phyloP scores from a whole-genome alignment of 1,139 yeast genomes.

The Lodderomyces parapsilosis region DNA sequence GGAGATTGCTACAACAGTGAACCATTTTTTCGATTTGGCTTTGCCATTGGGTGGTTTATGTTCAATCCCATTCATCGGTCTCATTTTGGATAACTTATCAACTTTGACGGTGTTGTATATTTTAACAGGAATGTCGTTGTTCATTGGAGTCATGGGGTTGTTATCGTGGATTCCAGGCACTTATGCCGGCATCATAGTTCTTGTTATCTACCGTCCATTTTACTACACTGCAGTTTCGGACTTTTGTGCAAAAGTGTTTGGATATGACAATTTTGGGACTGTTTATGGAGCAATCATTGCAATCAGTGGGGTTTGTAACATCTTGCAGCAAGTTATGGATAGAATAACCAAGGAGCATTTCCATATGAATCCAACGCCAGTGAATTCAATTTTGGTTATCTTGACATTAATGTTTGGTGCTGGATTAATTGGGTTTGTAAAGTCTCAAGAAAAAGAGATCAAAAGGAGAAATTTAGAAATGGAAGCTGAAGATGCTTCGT shows the following conservation, averaged over 20 bases:
- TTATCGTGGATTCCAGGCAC: constrained; percentile 52
- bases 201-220: constrained; percentile 88
- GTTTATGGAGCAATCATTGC: constrained; percentile 88
- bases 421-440: constrained; percentile 51
- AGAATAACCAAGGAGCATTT: constrained; percentile 64
- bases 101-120: constrained; percentile 58
- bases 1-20: constrained; percentile 55
- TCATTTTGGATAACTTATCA: constrained; percentile 71
- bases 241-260: constrained; percentile 89
- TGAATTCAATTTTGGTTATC: constrained; percentile 55
- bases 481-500: constrained; percentile 62
- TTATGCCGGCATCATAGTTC: constrained; percentile 60
- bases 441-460: constrained; percentile 49
- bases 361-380: constrained; percentile 74
- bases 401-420: constrained; percentile 57
- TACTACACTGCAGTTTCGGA: constrained; percentile 92
- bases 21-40: constrained; percentile 78
- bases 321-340: constrained; percentile 71
- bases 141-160: constrained; percentile 69
- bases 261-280: constrained; percentile 87
- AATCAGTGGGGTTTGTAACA: constrained; percentile 73
- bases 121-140: constrained; percentile 52
- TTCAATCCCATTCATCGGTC: constrained; percentile 84
- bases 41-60: constrained; percentile 84
- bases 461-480: constrained; percentile 54